A percentile compares a stretch with the other conserved stretches of the same genome.
Conservation (phyloP, 106 monocot genomes). For the Acorus gramineus region DNA sequence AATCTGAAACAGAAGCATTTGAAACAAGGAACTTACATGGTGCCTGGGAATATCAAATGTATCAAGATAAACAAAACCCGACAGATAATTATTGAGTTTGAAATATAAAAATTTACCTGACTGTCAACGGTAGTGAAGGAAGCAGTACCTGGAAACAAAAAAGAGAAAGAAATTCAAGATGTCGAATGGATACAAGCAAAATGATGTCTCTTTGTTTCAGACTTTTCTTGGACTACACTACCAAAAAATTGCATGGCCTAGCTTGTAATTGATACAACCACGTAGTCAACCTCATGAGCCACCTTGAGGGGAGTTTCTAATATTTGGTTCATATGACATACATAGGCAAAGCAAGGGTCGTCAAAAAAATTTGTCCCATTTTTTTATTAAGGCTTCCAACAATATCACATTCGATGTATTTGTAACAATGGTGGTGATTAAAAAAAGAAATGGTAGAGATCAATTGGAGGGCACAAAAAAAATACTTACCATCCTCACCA, state of each 20-base stretch:
- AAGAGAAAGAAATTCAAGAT: neutral
- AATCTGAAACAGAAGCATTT: slow-evolving; percentile 23
- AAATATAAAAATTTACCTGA: slow-evolving; percentile 19
- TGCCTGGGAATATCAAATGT: neutral
- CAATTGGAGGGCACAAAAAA: neutral
- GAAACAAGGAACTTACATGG: neutral
- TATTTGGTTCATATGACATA: neutral
- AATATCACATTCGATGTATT: no score
- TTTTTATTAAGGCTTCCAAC: no score
- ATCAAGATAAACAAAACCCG: neutral
- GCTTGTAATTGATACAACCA: neutral
- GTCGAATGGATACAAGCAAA: no score
- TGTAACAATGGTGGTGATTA: neutral
- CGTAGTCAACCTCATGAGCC: neutral
- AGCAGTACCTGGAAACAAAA: slow-evolving; percentile 27
- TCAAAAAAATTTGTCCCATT: neutral
- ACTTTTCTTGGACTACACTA: no score
- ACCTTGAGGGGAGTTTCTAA: neutral
- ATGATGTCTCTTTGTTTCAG: no score
- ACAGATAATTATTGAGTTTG: neutral
- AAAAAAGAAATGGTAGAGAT: neutral
- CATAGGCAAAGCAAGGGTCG: neutral
- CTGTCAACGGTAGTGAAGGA: slow-evolving; percentile 16
- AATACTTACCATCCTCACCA: slow-evolving; percentile 54
- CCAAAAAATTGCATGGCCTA: no score